phyloP scores from a whole-genome alignment of 192 early-diverging fungal species.

The Linnemannia schmuckeri region DNA sequence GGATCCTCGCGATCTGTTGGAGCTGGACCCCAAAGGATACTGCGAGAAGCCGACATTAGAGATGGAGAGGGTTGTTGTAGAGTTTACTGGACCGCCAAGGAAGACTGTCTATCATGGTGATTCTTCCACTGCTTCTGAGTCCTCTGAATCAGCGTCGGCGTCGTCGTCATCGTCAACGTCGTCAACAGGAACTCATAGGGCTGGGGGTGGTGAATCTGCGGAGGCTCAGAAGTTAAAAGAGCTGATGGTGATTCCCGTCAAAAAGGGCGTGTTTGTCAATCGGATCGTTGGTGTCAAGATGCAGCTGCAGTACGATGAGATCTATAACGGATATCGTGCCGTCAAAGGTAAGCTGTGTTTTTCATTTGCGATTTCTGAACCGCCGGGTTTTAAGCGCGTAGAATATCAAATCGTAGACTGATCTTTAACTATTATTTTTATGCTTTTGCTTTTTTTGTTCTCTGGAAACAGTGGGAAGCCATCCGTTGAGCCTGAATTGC shows the following conservation, averaged over 20 bases:
- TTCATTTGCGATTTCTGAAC: not conserved
- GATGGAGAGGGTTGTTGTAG: conserved; percentile 46
- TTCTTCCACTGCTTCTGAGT: not conserved
- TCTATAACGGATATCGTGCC: conserved; percentile 41
- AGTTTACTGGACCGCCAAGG: conserved; percentile 39
- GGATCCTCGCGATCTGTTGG: conserved; percentile 15
- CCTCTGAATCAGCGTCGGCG: not conserved
- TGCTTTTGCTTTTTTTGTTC: not conserved
- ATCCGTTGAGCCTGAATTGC: conserved; percentile 34
- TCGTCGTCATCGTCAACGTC: no score
- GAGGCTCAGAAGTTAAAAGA: conserved; percentile 18
- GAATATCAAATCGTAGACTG: not conserved
- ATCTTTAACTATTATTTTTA: not conserved
- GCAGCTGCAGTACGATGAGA: conserved; percentile 45
- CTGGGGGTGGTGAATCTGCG: not conserved
- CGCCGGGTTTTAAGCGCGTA: not conserved
- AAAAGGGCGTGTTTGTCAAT: conserved; percentile 49
- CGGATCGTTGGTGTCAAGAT: conserved; percentile 44
- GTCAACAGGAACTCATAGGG: not conserved
- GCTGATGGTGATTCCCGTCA: conserved; percentile 41
- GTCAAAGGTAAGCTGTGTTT: conserved; percentile 32
- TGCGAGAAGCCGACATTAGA: conserved; percentile 59
- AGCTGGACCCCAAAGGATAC: conserved; percentile 56
- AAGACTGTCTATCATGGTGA: conserved; percentile 38
- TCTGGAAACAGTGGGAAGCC: conserved; percentile 19